phyloP scores from a whole-genome alignment of 177 flowering plant genomes.

The Vitis hybrid region DNA sequence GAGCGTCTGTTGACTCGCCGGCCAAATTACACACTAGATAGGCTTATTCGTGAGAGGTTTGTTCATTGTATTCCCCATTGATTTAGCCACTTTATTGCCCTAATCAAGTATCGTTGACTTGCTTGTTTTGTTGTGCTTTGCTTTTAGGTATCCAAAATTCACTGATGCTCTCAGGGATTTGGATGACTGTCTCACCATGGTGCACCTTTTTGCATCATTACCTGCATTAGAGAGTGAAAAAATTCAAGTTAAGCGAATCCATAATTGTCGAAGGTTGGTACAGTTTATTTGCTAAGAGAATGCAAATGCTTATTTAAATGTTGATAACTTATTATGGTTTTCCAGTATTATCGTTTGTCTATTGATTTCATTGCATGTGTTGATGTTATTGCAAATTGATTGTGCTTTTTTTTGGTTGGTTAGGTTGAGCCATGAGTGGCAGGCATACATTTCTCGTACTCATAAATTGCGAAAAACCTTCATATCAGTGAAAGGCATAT shows the following conservation, averaged over 20 bases:
- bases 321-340: neutral
- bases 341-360: neutral
- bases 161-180: constrained; percentile 91
- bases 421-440: constrained; percentile 98
- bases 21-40: constrained; percentile 64
- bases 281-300: neutral
- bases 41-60: constrained; percentile 73
- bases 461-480: constrained; percentile 81
- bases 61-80: neutral
- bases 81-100: neutral
- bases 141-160: constrained; percentile 73
- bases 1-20: constrained; percentile 41
- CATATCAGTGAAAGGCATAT: constrained; percentile 91
- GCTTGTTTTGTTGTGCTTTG: constrained; percentile 2
- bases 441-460: constrained; percentile 83
- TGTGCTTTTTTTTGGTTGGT: constrained; percentile 7
- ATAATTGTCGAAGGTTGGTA: constrained; percentile 76
- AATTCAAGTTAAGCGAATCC: constrained; percentile 64
- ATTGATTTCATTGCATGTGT: too few relatives aligned
- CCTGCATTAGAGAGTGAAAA: constrained; percentile 73
- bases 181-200: constrained; percentile 93
- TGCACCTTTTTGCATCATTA: constrained; percentile 90
- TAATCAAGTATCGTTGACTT: neutral
- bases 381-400: too few relatives aligned
- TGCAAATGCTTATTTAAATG: neutral